Evolutionary conservation across 345 rosid species (phyloP).

Genomic region (Excoecaria agallocha): DNA sequence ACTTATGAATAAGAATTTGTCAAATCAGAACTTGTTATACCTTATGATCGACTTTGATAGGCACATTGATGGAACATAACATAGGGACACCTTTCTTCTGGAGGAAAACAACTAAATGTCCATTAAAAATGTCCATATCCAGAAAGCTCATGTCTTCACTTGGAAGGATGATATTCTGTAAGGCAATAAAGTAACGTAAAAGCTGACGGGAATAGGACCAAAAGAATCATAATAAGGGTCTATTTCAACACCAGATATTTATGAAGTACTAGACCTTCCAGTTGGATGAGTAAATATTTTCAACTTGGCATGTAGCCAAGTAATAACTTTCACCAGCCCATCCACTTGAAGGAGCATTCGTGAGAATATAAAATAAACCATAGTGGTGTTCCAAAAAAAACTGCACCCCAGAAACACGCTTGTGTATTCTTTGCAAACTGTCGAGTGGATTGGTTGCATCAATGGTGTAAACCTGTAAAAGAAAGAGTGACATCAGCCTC

Average conservation of each 20-base stretch:
- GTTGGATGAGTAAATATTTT: conserved; percentile 40
- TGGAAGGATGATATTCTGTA: conserved; percentile 61
- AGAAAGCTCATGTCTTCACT: conserved; percentile 56
- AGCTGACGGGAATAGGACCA: not conserved
- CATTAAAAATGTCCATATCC: conserved; percentile 81
- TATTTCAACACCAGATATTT: not conserved
- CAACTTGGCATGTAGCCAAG: conserved; percentile 52
- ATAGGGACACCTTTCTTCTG: conserved; percentile 52
- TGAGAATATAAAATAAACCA: conserved; percentile 67
- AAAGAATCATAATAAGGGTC: not conserved
- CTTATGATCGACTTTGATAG: conserved; percentile 43
- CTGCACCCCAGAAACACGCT: conserved; percentile 62
- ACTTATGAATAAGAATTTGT: not conserved
- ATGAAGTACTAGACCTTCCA: conserved; percentile 53
- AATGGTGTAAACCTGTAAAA: conserved; percentile 65
- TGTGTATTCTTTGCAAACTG: conserved; percentile 51
- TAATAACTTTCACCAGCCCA: conserved; percentile 49
- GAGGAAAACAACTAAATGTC: conserved; percentile 66
- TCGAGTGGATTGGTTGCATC: conserved; percentile 52
- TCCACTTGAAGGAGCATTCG: conserved; percentile 58
- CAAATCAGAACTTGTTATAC: conserved; percentile 31
- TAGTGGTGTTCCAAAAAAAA: conserved; percentile 77
- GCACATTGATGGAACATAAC: conserved; percentile 71
- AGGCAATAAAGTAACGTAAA: conserved; percentile 14
- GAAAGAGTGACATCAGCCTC: conserved; percentile 25